Base-by-base conservation (phyloP, 768 basidiomycete species). In the Lactarius hatsudake region DNA sequence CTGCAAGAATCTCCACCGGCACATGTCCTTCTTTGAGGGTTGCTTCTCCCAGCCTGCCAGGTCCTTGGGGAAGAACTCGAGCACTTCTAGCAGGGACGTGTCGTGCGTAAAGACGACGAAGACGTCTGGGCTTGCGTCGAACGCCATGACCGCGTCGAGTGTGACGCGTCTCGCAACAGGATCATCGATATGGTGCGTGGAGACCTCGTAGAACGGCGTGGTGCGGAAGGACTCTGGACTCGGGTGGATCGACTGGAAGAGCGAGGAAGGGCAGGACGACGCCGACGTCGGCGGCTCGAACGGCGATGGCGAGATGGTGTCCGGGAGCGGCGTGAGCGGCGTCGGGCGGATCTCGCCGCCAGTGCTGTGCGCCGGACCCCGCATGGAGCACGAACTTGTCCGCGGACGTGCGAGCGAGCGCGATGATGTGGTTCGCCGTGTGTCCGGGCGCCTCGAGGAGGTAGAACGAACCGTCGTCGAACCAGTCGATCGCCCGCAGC, bases 401-500 rank as follows among this genome's bases (percentile, higher is more conserved):
- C 2, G 51, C 51, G 6, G 51, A 28, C 9, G 45, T 48, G 45
- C 45, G 45, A 10, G n/a, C 45, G n/a, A 56, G 55, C 7, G 32
- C 32, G 28, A 56, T 28, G 28, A 56, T 32, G 55, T 56, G 55
- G 15, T n/a, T 28, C 6, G 28, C 34, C 30, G 55, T 32, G 30
- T 57, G 55, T 18, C 34, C 55, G 17, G 34, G 55, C 10, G 55
- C 55, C 18, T 57, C 55, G 30, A 57, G 30, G 55, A 57, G 15
- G 30, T 57, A 53, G 32, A 34, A 10, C 30, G 56, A 57, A 5
- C 56, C 56, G 32, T 36, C 32, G 18, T 57, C 3, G 32, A 57
- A 57, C 56, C 56, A 57, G 34, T 57, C 32, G 56, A 57, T 57
- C 9, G 56, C 56, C 5, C 56, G 56, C n/a, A 57, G n/a, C 9